These are phyloP conservation scores for Phascolomyces articulosus DNA, from an alignment of 371 early-diverging fungal genomes.

Conservation along the genomic window DNA sequence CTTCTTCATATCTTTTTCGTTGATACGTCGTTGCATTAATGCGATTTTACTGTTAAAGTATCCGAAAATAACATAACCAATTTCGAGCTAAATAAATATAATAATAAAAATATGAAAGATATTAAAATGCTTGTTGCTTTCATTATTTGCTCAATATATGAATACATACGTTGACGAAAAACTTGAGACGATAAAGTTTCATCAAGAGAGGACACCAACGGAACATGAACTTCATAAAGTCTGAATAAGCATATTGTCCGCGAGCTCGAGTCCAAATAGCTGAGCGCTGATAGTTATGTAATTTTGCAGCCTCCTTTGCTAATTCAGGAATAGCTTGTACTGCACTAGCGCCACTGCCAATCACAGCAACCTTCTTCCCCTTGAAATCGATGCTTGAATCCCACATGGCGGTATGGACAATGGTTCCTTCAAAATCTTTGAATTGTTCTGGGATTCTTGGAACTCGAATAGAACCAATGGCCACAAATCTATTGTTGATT, in stretches of 20 bases:
- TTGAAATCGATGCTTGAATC: conserved; percentile 45
- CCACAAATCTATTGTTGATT: conserved; percentile 9
- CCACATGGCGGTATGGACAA: conserved; percentile 56
- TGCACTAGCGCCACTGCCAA: conserved; percentile 54
- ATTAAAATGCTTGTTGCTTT: neutral
- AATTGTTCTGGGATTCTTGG: conserved; percentile 55
- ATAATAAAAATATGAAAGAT: too few species aligned
- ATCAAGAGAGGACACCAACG: conserved; percentile 18
- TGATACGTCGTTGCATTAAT: too few species aligned
- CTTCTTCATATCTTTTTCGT: conserved; percentile 2
- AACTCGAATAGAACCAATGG: conserved; percentile 31
- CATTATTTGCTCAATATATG: neutral
- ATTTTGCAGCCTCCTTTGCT: conserved; percentile 7
- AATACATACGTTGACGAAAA: conserved; percentile 16
- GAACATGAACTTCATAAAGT: conserved; percentile 15
- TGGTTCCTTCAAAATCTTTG: conserved; percentile 45
- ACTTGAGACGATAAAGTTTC: conserved; percentile 13
- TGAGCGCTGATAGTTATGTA: conserved; percentile 24
- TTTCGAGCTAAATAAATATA: conserved; percentile 14
- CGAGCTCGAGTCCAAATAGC: conserved; percentile 19
- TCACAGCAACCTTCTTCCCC: conserved; percentile 49
- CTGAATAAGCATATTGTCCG: conserved; percentile 12
- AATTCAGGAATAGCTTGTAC: conserved; percentile 27
- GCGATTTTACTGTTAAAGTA: neutral
- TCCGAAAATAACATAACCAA: conserved; percentile 16